Conservation (phyloP, 768 basidiomycete species). For the Dictyophora rubrovolvata region DNA sequence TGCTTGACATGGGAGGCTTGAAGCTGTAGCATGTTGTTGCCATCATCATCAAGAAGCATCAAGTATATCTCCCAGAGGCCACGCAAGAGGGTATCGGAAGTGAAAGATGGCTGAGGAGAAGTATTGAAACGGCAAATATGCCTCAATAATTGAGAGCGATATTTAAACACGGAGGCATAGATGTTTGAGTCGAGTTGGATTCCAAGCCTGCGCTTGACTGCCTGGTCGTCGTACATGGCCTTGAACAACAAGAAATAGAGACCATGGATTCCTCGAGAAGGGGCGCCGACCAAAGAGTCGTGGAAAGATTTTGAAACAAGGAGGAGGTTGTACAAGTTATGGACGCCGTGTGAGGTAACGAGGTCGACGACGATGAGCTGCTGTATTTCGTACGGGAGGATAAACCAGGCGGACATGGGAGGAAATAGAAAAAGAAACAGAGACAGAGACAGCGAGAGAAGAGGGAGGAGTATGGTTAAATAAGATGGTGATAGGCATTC, state of each 20-base stretch:
- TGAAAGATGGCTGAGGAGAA: neutral
- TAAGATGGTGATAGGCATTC: neutral
- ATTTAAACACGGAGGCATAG: neutral
- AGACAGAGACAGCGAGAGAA: neutral
- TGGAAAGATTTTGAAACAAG: constrained; percentile 2
- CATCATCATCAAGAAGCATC: constrained; percentile 8
- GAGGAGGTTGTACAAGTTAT: neutral
- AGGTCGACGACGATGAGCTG: constrained; percentile 3
- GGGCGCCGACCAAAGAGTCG: neutral
- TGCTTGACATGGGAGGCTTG: neutral
- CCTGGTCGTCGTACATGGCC: neutral
- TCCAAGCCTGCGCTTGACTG: neutral
- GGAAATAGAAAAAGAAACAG: neutral
- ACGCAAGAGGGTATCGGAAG: neutral
- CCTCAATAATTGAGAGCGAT: neutral
- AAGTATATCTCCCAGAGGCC: neutral
- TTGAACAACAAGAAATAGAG: constrained; percentile 1
- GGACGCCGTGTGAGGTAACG: neutral
- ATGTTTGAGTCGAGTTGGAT: neutral
- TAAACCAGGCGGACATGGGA: neutral
- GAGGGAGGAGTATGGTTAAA: neutral
- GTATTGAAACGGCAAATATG: neutral
- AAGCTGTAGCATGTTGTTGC: constrained; percentile 3
- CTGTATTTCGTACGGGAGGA: constrained; percentile 3
- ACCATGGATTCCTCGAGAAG: neutral